Conservation (phyloP, 371 early-diverging fungal species). For the Batrachochytrium dendrobatidis region DNA sequence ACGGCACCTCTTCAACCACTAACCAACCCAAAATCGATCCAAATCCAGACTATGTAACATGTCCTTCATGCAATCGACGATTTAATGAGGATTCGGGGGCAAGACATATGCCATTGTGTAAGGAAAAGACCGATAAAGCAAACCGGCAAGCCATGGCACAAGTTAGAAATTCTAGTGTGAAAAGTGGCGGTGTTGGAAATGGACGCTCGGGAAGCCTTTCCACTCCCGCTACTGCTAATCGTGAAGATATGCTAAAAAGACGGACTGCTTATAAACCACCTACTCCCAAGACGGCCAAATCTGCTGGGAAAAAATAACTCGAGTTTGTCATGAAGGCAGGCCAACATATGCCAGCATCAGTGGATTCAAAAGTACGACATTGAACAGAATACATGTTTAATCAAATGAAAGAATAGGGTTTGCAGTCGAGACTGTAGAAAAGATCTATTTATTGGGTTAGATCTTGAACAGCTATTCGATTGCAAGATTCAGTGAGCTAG, state of each 20-base stretch:
- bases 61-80: slow-evolving; percentile 34
- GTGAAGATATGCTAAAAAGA: slow-evolving; percentile 29
- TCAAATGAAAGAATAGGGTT: too few relatives aligned
- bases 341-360: too few relatives aligned
- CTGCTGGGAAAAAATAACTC: too few relatives aligned
- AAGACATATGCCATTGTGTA: slow-evolving; percentile 40
- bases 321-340: too few relatives aligned
- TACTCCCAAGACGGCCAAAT: slow-evolving; percentile 14
- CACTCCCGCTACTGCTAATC: not conserved
- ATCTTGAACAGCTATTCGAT: too few relatives aligned
- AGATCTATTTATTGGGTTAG: too few relatives aligned
- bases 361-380: too few relatives aligned
- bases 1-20: not conserved
- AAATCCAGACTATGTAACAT: slow-evolving; percentile 39
- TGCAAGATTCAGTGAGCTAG: too few relatives aligned
- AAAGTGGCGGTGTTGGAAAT: slow-evolving; percentile 7
- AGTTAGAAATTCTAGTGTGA: not conserved
- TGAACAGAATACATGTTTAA: too few relatives aligned
- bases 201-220: slow-evolving; percentile 3
- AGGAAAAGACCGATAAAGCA: slow-evolving; percentile 21
- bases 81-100: slow-evolving; percentile 38
- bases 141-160: slow-evolving; percentile 8
- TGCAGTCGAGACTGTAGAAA: too few relatives aligned
- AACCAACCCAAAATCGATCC: slow-evolving; percentile 22
- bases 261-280: slow-evolving; percentile 37